A percentile compares a stretch with the other conserved stretches of the same genome.
Conservation (phyloP, 2,329 filamentous ascomycete species). For the Grosmannia serpens region DNA sequence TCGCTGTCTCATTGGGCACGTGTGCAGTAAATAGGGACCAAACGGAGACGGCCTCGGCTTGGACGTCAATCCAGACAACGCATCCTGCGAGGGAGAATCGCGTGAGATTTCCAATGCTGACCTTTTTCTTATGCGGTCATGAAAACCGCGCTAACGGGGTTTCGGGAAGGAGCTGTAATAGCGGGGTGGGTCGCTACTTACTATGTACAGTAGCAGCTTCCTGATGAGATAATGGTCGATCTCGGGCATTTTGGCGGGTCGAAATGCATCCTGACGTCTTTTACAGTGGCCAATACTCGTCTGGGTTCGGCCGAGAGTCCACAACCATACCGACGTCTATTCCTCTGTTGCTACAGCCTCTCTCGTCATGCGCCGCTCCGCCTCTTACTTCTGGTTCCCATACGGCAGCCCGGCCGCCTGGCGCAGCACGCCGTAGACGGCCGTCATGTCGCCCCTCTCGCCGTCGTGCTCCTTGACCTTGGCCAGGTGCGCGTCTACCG, state of each 20-base stretch:
- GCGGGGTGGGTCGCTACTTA: background rate
- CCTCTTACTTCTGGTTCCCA: slow-evolving; percentile 43
- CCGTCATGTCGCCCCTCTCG: slow-evolving; percentile 64
- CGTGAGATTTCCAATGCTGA: background rate
- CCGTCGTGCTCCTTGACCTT: slow-evolving; percentile 57
- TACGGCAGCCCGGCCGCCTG: slow-evolving; percentile 63
- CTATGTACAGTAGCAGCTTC: background rate
- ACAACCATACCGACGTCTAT: too few relatives aligned
- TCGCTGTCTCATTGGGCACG: background rate
- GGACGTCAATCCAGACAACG: background rate
- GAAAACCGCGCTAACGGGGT: background rate
- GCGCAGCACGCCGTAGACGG: slow-evolving; percentile 70
- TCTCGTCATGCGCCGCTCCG: background rate
- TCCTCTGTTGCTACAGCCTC: background rate
- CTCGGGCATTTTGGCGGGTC: too few relatives aligned
- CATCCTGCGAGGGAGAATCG: background rate
- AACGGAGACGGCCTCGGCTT: background rate
- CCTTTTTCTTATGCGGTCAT: background rate
- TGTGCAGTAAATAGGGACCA: background rate
- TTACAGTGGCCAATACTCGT: too few relatives aligned
- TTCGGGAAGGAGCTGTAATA: background rate
- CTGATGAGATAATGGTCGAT: too few relatives aligned
- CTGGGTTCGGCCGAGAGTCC: too few relatives aligned
- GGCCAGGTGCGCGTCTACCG: slow-evolving; percentile 57
- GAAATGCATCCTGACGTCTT: too few relatives aligned